Conservation (phyloP, 2,329 filamentous ascomycete genomes). For the Pestalotiopsis sp. region DNA sequence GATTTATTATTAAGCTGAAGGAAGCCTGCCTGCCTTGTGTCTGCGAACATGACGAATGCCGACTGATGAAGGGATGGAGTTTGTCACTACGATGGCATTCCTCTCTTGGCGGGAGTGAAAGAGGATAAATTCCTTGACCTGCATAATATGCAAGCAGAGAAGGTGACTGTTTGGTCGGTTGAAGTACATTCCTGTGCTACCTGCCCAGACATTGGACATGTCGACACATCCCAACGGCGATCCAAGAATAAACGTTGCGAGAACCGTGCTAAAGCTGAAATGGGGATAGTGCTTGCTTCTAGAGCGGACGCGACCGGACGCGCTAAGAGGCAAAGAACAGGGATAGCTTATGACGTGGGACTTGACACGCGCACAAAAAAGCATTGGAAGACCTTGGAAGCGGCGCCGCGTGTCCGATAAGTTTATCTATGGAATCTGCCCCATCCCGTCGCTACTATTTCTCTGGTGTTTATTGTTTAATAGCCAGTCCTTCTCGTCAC, state of each 20-base stretch:
- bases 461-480: neutral
- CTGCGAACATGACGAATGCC: too few species aligned
- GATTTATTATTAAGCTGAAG: neutral
- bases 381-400: neutral
- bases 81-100: too few species aligned
- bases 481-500: neutral
- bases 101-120: too few species aligned
- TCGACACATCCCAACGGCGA: too few species aligned
- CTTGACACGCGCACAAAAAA: constrained; percentile 12
- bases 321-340: neutral
- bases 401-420: constrained; percentile 5
- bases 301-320: neutral
- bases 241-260: neutral
- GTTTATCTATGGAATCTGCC: neutral
- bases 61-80: too few species aligned
- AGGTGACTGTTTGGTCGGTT: too few species aligned
- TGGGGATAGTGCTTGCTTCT: neutral
- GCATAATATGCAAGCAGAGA: too few species aligned
- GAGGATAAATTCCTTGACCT: too few species aligned
- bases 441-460: neutral
- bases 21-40: neutral
- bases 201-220: too few species aligned
- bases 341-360: constrained; percentile 11
- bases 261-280: neutral
- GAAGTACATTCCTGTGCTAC: too few species aligned